Conservation (phyloP, 2,329 filamentous ascomycete genomes). For the Curvularia sp. region DNA sequence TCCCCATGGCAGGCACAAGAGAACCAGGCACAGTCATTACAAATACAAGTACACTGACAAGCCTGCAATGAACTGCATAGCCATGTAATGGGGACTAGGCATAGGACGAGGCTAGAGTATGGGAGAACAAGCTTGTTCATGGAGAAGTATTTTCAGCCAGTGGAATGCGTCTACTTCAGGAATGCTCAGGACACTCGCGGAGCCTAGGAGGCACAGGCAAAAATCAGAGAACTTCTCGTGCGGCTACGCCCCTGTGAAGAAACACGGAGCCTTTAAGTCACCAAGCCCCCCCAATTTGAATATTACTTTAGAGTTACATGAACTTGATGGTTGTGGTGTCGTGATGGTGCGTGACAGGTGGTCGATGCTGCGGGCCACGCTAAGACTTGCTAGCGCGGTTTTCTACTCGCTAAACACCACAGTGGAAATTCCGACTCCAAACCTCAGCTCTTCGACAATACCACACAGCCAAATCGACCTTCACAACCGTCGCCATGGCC, state of each 20-base stretch:
- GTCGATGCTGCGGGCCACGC: constrained; percentile 8
- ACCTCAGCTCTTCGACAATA: constrained; percentile 36
- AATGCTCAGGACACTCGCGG: not conserved
- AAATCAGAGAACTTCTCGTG: not conserved
- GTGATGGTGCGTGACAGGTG: not conserved
- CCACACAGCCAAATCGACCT: constrained; percentile 42
- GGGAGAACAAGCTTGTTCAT: not conserved
- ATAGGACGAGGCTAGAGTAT: not conserved
- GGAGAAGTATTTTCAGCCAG: not conserved
- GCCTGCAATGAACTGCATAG: constrained; percentile 29
- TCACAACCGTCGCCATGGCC: constrained; percentile 67
- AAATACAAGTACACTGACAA: constrained; percentile 30
- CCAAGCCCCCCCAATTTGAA: not conserved
- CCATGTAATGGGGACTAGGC: constrained; percentile 21
- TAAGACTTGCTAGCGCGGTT: constrained; percentile 19
- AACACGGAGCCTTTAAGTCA: not conserved
- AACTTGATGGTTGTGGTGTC: not conserved
- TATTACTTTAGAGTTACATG: not conserved
- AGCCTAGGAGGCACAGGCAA: not conserved
- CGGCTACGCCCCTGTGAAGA: not conserved
- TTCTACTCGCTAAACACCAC: constrained; percentile 25
- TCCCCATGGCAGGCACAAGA: constrained; percentile 14
- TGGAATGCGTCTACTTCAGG: not conserved
- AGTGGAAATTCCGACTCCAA: constrained; percentile 20
- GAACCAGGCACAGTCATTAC: constrained; percentile 26